Base-by-base conservation (phyloP, 179 eudicot genomes). In the Vitellaria paradoxa region DNA sequence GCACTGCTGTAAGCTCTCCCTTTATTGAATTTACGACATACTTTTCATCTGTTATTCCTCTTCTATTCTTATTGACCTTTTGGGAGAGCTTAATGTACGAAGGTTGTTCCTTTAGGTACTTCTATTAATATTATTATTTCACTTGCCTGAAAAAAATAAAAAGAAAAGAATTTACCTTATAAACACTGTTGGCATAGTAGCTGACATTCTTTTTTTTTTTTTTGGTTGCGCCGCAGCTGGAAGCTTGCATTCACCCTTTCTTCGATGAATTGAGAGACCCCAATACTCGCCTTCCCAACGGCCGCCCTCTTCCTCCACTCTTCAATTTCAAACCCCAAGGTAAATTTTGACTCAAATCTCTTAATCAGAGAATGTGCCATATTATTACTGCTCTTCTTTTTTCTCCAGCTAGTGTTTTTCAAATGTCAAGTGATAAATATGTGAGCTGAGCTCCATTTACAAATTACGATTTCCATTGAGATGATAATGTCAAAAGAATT, bases 1-100 rank as follows among this genome's bases (percentile, higher is more conserved):
- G 97, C 89, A 93, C 98, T 76, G 98, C 98, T 75, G 97, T 93
- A 90, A 91, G 98, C 90, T 67, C 20, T 47, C 45, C 64, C 42
- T 65, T 26, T 17, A 11, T 30, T 26, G 18, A 65, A 30, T 20
- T 21, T 14, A n/a, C 30, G 21, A 9, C 12, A 21, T 23, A n/a
- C 12, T 23, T 59, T 59, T 18, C 21, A 59, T 59, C 18, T 59
- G 6, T 59, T 20, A 9, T 21, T 21, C 8, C 12, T 50, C 55
- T 50, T 50, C 12, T 50, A 7, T 12, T 50, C 11, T 50, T 50
- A 50, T 50, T 50, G 55, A 7, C 55, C 12, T 12, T 50, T 50
- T 50, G 9, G 55, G 9, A 2, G 55, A 50, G 37, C 37, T 30
- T 30, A 30, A 30, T 30, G 1, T 30, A 30, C 37, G 4, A 50